phyloP scores from a whole-genome alignment of 2,329 filamentous ascomycete genomes.

The Rhynchosporium agropyri region DNA sequence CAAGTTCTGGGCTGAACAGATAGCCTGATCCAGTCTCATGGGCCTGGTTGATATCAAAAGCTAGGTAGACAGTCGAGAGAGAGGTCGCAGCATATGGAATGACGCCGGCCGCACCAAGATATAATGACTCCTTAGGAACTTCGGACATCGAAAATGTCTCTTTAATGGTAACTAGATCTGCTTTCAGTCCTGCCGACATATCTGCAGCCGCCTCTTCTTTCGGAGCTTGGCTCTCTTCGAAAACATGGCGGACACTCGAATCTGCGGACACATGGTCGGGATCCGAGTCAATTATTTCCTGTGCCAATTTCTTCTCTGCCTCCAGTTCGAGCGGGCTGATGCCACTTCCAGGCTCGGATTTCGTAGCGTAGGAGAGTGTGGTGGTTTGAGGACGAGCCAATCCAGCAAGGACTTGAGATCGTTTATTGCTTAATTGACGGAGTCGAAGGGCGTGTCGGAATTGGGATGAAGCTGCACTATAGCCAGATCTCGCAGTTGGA shows the following conservation, averaged over 20 bases:
- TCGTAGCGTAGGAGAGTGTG: conserved; percentile 51
- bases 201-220: conserved; percentile 47
- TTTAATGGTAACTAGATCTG: conserved; percentile 64
- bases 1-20: conserved; percentile 68
- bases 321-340: conserved; percentile 54
- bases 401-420: conserved; percentile 31
- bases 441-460: conserved; percentile 30
- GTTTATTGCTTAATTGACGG: conserved; percentile 33
- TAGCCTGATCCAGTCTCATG: conserved; percentile 62
- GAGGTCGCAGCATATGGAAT: conserved; percentile 87
- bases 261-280: conserved; percentile 62
- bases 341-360: conserved; percentile 31
- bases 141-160: conserved; percentile 67
- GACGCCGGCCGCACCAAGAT: conserved; percentile 75
- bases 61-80: conserved; percentile 76
- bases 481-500: conserved; percentile 33
- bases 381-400: conserved; percentile 46
- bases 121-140: conserved; percentile 69
- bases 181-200: conserved; percentile 55
- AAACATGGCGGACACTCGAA: conserved; percentile 57
- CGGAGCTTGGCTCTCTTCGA: conserved; percentile 45
- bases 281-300: conserved; percentile 59
- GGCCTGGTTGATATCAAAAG: conserved; percentile 78
- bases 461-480: conserved; percentile 35
- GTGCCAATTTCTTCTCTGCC: conserved; percentile 55